Conservation (phyloP, 106 monocot species). For the Dioscorea zingiberensis region DNA sequence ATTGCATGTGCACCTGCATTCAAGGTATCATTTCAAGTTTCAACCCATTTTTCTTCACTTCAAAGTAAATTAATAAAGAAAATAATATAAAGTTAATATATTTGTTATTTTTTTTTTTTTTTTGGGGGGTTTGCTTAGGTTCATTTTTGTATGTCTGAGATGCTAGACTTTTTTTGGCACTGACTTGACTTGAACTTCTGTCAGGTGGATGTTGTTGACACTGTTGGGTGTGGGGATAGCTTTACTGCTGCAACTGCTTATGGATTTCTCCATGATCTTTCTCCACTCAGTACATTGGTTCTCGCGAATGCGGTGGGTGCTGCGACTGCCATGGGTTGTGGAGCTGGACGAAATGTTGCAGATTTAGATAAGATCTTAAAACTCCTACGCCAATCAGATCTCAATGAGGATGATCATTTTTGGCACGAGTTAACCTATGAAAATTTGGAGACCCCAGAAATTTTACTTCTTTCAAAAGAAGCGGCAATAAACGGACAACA, state of each 20-base stretch:
- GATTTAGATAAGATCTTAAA: slow-evolving; percentile 42
- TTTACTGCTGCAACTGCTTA: slow-evolving; percentile 79
- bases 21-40: slow-evolving; percentile 38
- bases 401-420: slow-evolving; percentile 45
- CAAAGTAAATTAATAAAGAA: background rate
- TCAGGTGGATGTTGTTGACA: slow-evolving; percentile 79
- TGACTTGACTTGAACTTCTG: background rate
- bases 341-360: slow-evolving; percentile 87
- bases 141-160: no score
- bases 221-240: slow-evolving; percentile 93
- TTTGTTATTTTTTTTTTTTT: no score
- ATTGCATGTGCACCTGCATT: slow-evolving; percentile 81
- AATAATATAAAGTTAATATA: no score
- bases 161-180: background rate
- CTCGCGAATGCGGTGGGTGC: slow-evolving; percentile 93
- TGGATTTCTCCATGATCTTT: slow-evolving; percentile 60
- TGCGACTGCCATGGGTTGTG: slow-evolving; percentile 78
- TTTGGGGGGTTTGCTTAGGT: no score
- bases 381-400: slow-evolving; percentile 39
- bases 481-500: slow-evolving; percentile 11
- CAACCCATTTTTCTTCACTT: background rate
- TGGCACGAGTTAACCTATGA: slow-evolving; percentile 43
- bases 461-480: slow-evolving; percentile 26
- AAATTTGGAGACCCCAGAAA: slow-evolving; percentile 3
- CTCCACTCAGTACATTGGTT: slow-evolving; percentile 32